Evolutionary conservation across 2,329 filamentous ascomycete species (phyloP), one percentile per base, ranked within the genome.

Genomic region (Ophiostoma perfectum): DNA sequence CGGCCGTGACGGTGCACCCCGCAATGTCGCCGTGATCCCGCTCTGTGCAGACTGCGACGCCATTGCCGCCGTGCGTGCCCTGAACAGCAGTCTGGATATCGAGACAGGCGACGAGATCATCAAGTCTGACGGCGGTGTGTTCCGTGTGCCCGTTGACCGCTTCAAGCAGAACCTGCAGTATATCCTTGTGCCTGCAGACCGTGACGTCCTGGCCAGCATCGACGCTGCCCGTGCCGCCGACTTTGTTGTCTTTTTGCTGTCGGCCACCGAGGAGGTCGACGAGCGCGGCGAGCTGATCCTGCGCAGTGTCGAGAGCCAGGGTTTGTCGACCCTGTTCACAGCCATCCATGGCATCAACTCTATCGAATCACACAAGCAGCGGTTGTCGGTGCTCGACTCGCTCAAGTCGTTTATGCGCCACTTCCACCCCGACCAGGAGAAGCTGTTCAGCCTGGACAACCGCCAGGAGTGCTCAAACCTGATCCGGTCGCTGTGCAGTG

Each of bases 81-180:
- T 99, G 74, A 96, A 93, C 77, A 80, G 80, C 64, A 94, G 93
- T 75, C 81, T 98, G 65, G 94, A 97, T 75, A 85, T 96, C 68
- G 86, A 92, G 68, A 81, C 84, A 42, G 81, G 84, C 3, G 80
- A 86, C 52, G 82, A 84, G 67, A 18, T 39, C 11, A 6, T n/a
- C 36, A 12, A 7, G 45, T 41, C 66, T 5, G 16, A 11, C 52
- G 52, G 66, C 39, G 71, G 70, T 4, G n/a, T 63, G 0, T 42
- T 72, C n/a, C 86, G 87, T 68, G 88, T 93, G 41, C 83, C 88
- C 7, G 83, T 98, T 74, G 93, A 97, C 71, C 87, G 95, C 44
- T 99, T 98, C 82, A 96, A 96, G 81, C 94, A 98, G 77, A 97
- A 90, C 75, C 78, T 99, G 12, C 90, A 96, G 78, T 99, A 96